Percentiles rank a stretch among this genome's conserved stretches.
Conservation (phyloP, 2,329 filamentous ascomycete genomes). For the Zymoseptoria ardabiliae region DNA sequence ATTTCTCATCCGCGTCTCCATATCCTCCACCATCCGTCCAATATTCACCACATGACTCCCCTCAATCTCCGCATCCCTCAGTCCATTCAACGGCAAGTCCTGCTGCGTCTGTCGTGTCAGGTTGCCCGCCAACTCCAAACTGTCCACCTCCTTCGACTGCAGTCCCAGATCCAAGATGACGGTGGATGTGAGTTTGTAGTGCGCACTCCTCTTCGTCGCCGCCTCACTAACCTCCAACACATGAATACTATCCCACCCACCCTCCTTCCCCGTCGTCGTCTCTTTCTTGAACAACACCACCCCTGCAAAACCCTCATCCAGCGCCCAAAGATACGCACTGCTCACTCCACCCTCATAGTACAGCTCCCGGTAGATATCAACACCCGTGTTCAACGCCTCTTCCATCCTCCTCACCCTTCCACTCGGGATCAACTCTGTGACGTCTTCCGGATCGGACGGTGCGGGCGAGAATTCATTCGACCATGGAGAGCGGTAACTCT, state of each 20-base stretch:
- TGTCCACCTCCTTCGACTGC: conserved; percentile 60
- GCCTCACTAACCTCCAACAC: conserved; percentile 90
- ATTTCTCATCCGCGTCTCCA: conserved; percentile 99
- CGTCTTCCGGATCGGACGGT: conserved; percentile 62
- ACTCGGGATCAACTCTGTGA: conserved; percentile 78
- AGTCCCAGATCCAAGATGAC: conserved; percentile 85
- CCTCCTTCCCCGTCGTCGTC: conserved; percentile 36
- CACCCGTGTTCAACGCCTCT: conserved; percentile 86
- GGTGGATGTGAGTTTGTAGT: conserved; percentile 96
- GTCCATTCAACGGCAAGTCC: conserved; percentile 63
- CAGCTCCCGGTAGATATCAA: conserved; percentile 92
- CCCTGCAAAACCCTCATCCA: conserved; percentile 95
- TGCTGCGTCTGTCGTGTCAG: conserved; percentile 96
- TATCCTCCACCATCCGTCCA: conserved; percentile 89
- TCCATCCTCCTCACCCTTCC: conserved; percentile 92
- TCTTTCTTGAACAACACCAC: conserved; percentile 94
- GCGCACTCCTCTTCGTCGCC: conserved; percentile 70
- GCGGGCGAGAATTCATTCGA: conserved; percentile 90
- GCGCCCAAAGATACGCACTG: conserved; percentile 95
- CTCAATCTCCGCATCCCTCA: conserved; percentile 58
- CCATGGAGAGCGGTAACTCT: conserved; percentile 98
- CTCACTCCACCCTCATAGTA: conserved; percentile 96
- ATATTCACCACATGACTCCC: conserved; percentile 94
- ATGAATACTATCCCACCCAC: conserved; percentile 94
- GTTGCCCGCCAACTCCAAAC: conserved; percentile 90